Evolutionary conservation across 345 rosid genomes (phyloP).

Genomic region (Hibiscus trionum): DNA sequence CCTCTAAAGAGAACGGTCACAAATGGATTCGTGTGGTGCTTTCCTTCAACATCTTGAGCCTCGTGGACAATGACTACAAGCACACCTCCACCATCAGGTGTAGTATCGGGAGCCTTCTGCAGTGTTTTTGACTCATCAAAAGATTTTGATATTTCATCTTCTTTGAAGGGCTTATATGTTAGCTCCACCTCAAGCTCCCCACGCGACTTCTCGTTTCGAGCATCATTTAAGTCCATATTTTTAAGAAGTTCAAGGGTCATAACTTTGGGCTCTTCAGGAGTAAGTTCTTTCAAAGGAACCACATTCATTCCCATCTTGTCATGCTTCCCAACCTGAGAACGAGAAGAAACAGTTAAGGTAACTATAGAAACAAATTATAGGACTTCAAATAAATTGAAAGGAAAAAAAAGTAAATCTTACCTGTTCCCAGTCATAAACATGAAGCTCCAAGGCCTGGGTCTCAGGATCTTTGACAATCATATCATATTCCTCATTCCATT

Average conservation of each 20-base stretch:
- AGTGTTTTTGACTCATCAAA: slow-evolving; percentile 42
- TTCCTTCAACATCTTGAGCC: slow-evolving; percentile 88
- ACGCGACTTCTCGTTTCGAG: slow-evolving; percentile 39
- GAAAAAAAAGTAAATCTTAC: slow-evolving; percentile 20
- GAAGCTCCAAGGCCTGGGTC: slow-evolving; percentile 54
- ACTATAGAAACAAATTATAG: background rate
- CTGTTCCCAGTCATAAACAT: slow-evolving; percentile 96
- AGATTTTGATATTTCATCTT: slow-evolving; percentile 48
- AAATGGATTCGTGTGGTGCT: slow-evolving; percentile 82
- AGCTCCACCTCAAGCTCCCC: slow-evolving; percentile 77
- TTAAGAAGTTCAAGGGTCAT: slow-evolving; percentile 66
- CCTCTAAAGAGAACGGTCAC: slow-evolving; percentile 67
- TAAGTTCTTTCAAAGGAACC: slow-evolving; percentile 68
- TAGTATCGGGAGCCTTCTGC: slow-evolving; percentile 76
- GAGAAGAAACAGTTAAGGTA: slow-evolving; percentile 2
- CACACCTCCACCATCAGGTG: slow-evolving; percentile 79
- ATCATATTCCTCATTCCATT: slow-evolving; percentile 86
- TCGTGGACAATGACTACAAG: slow-evolving; percentile 76
- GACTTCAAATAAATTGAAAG: slow-evolving; percentile 5
- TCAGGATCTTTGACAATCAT: slow-evolving; percentile 71
- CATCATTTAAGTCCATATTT: slow-evolving; percentile 54
- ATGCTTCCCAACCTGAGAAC: slow-evolving; percentile 68
- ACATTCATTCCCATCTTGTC: slow-evolving; percentile 90
- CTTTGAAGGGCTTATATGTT: slow-evolving; percentile 70
- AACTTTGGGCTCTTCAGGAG: slow-evolving; percentile 58